Evolutionary conservation across 2,329 filamentous ascomycete genomes (phyloP).

Genomic region (Keithomyces neogunnii): DNA sequence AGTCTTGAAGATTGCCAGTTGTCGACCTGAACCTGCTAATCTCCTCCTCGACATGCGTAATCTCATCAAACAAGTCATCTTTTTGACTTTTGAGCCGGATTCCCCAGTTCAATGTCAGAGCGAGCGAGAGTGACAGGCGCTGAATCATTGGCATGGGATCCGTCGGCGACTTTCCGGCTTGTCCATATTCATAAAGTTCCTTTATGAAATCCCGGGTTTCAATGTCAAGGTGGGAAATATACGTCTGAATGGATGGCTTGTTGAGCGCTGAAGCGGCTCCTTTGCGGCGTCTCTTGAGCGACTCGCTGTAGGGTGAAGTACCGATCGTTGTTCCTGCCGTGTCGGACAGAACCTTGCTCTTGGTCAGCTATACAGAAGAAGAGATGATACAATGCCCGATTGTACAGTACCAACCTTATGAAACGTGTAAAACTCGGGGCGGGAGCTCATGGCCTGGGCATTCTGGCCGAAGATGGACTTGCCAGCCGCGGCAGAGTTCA

Average conservation of each 20-base stretch:
- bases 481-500: slow-evolving; percentile 45
- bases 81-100: slow-evolving; percentile 49
- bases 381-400: accelerated
- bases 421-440: slow-evolving; percentile 51
- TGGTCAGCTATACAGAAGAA: not conserved
- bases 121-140: slow-evolving; percentile 51
- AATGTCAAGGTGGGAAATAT: slow-evolving; percentile 52
- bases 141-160: slow-evolving; percentile 64
- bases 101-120: slow-evolving; percentile 59
- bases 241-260: slow-evolving; percentile 53
- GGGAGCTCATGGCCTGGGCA: slow-evolving; percentile 43
- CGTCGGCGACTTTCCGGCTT: slow-evolving; percentile 42
- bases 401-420: slow-evolving; percentile 35
- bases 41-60: slow-evolving; percentile 54
- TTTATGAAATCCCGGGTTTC: slow-evolving; percentile 55
- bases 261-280: slow-evolving; percentile 58
- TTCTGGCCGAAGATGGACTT: slow-evolving; percentile 43
- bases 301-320: slow-evolving; percentile 58
- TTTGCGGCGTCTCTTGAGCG: slow-evolving; percentile 54
- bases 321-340: slow-evolving; percentile 61
- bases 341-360: slow-evolving; percentile 48
- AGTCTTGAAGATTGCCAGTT: slow-evolving; percentile 53
- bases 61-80: slow-evolving; percentile 53
- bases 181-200: slow-evolving; percentile 50
- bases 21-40: slow-evolving; percentile 52